Evolutionary conservation across 768 basidiomycete genomes (phyloP).

Genomic region (Arthromyces matolae): DNA sequence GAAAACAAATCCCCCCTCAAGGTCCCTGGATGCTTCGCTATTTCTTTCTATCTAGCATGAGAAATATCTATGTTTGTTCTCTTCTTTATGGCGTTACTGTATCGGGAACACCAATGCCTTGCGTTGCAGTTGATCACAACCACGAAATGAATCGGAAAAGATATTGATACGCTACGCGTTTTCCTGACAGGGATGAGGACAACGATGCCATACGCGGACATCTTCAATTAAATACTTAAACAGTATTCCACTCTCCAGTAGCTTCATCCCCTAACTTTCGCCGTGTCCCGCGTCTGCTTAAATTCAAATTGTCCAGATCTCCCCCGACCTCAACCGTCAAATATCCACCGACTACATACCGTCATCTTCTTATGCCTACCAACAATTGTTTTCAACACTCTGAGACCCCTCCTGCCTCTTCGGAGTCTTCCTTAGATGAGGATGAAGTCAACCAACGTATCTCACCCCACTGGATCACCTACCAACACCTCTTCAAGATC

Average conservation of each 20-base stretch:
- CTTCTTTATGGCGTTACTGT: slow-evolving; percentile 25
- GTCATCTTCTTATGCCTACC: slow-evolving; percentile 16
- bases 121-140: slow-evolving; percentile 29
- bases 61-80: slow-evolving; percentile 20
- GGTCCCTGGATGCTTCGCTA: too few relatives aligned
- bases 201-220: slow-evolving; percentile 18
- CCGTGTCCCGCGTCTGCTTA: slow-evolving; percentile 1
- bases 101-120: slow-evolving; percentile 32
- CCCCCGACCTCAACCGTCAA: too few relatives aligned
- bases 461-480: slow-evolving; percentile 59
- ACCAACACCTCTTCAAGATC: slow-evolving; percentile 41
- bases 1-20: too few relatives aligned
- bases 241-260: slow-evolving; percentile 8
- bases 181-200: slow-evolving; percentile 21
- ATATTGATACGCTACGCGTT: slow-evolving; percentile 24
- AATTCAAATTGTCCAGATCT: too few relatives aligned
- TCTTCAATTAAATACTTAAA: slow-evolving; percentile 18
- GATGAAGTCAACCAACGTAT: slow-evolving; percentile 60
- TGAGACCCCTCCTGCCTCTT: slow-evolving; percentile 34
- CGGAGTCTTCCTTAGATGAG: slow-evolving; percentile 50
- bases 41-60: slow-evolving; percentile 28
- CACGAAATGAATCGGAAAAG: slow-evolving; percentile 23
- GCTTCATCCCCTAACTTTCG: not conserved
- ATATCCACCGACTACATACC: not conserved
- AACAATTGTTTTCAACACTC: slow-evolving; percentile 22